Evolutionary conservation across 2,329 filamentous ascomycete species (phyloP), one percentile per base, ranked within the genome.

Genomic region (Pseudocercospora eumusae): DNA sequence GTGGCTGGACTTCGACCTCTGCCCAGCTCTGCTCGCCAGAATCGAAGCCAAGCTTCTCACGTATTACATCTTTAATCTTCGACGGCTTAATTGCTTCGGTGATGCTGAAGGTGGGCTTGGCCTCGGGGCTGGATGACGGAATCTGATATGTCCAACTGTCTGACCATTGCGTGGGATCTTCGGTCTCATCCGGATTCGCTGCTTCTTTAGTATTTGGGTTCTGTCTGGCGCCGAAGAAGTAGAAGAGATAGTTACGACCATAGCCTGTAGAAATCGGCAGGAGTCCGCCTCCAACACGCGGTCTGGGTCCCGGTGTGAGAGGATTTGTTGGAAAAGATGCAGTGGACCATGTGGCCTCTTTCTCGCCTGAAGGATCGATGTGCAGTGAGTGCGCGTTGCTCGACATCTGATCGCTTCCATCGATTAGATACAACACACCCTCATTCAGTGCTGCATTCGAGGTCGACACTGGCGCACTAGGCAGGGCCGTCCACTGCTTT

Each of bases 141-240:
- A 79, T 72, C 60, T 81, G 79, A n/a, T 79, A 73, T 0, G 73
- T 76, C 78, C 78, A 80, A n/a, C 77, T 73, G 60, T 79, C 78
- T 59, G 74, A 76, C 71, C 76, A 78, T 66, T 65, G 62, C n/a
- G 64, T 63, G 60, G 66, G 64, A 60, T 59, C 61, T 54, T 61
- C 61, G 2, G 62, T 67, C 7, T 65, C 65, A n/a, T 64, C 58
- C n/a, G 68, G 63, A 15, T 62, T 63, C 1, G 65, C 52, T n/a
- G 64, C 50, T n/a, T 68, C 62, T 27, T 61, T 28, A 15, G 63
- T 50, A 15, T 56, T 44, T 36, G 62, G 60, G 40, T 62, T 60
- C 44, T 68, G 64, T 11, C 68, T 66, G 7, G 68, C 64, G 28
- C 78, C 79, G 28, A 81, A 74, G 44, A 80, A 70, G 67, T 80